Percentiles rank a stretch among this genome's conserved stretches.
phyloP scores from a whole-genome alignment of 495 filamentous ascomycete species.

The Glonium stellatum region DNA sequence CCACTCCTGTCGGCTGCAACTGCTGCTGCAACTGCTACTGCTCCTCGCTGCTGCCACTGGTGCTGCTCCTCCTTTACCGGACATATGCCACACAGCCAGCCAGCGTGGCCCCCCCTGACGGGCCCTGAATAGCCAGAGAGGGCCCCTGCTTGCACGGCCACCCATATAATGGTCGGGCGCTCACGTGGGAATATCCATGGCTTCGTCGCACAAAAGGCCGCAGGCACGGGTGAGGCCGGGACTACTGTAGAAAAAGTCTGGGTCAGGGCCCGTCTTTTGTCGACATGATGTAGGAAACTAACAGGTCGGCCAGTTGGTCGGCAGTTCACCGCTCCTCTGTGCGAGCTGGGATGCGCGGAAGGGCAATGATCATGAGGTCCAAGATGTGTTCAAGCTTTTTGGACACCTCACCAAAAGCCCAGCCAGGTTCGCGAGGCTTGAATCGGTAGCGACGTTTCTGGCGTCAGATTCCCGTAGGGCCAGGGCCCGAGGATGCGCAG shows the following conservation, averaged over 20 bases:
- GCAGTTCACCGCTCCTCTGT: constrained; percentile 22
- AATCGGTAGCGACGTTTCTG: constrained; percentile 25
- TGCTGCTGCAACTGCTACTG: too few species aligned
- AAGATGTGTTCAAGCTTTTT: constrained; percentile 25
- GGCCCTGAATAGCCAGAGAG: constrained; percentile 9
- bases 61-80: too few species aligned
- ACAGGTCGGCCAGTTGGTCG: constrained; percentile 11
- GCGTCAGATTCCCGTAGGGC: constrained; percentile 25
- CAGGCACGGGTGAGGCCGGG: constrained; percentile 26
- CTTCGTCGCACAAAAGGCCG: constrained; percentile 8
- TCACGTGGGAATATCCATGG: constrained; percentile 24
- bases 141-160: constrained; percentile 7
- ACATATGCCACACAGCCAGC: too few species aligned
- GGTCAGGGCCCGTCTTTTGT: constrained; percentile 15
- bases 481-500: constrained; percentile 28
- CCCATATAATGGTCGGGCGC: not conserved
- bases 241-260: constrained; percentile 18
- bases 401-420: constrained; percentile 30
- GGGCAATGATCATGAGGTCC: constrained; percentile 2
- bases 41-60: too few species aligned
- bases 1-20: too few species aligned
- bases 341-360: constrained; percentile 1
- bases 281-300: constrained; percentile 11
- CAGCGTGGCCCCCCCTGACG: constrained; percentile 21
- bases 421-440: constrained; percentile 29